Percentiles rank a stretch among this genome's conserved stretches.
These are phyloP conservation scores for Endogone sp. DNA, from an alignment of 192 early-diverging fungal species.

Conservation along the genomic window DNA sequence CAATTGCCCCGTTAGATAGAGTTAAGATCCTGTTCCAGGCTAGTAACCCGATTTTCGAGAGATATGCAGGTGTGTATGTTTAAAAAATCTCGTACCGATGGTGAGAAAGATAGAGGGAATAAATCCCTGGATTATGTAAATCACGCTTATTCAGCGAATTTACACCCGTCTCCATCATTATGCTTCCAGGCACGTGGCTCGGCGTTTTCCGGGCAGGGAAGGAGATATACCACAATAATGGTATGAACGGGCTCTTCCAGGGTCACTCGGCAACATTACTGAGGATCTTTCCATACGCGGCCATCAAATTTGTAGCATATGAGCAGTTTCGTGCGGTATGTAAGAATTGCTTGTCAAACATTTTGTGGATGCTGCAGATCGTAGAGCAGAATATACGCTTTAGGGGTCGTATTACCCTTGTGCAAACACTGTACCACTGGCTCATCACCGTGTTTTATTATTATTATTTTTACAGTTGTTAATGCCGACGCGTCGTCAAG, in stretches of 20 bases:
- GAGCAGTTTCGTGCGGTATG: slow-evolving; percentile 78
- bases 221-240: slow-evolving; percentile 69
- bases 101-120: neutral
- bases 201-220: slow-evolving; percentile 80
- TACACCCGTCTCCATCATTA: neutral
- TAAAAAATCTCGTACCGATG: neutral
- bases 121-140: too few species aligned
- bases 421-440: too few species aligned
- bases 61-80: slow-evolving; percentile 50
- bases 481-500: slow-evolving; percentile 62
- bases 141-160: too few species aligned
- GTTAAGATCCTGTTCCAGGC: slow-evolving; percentile 87
- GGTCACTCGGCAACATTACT: slow-evolving; percentile 93
- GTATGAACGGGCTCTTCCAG: slow-evolving; percentile 82
- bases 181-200: slow-evolving; percentile 56
- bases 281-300: slow-evolving; percentile 95
- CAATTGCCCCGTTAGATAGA: slow-evolving; percentile 77
- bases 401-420: too few species aligned
- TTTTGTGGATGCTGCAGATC: slow-evolving; percentile 1
- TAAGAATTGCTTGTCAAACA: neutral
- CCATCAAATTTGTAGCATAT: slow-evolving; percentile 95
- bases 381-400: too few species aligned
- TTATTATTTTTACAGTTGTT: slow-evolving; percentile 32
- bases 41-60: slow-evolving; percentile 65
- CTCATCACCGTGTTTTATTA: too few species aligned